Evolutionary conservation across 1,139 yeast genomes (phyloP), one percentile per base, ranked within the genome.

Genomic region (Pichia sp.): DNA sequence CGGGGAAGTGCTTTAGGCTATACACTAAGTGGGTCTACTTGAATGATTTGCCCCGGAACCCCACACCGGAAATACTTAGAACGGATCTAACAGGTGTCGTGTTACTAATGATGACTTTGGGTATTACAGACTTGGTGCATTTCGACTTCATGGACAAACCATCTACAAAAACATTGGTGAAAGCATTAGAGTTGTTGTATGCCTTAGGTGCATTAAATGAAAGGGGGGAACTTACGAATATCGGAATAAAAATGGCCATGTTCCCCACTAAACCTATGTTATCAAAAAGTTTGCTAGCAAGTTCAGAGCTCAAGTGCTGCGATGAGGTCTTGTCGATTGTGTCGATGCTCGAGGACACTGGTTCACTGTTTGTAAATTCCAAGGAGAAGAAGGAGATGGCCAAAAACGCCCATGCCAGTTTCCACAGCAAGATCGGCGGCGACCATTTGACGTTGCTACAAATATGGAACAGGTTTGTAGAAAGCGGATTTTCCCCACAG

Each of bases 131-230:
- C 66, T 73, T 93, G 57, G 67, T 90, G n/a, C 78, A 82, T 54
- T 92, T 93, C 68, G 96, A 90, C 54, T 89, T 92, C 63, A 77
- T 93, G 79, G 99, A 93, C 66, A 78, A 87, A 5, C 99, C 99
- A 1, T 80, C 88, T 1, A 73, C 82, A 4, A 85, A 84, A 46
- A 74, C 95, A 0, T 70, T 93, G 53, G 84, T 87, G 40, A 85
- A 86, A 62, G 84, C 97, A 0, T 73, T 93, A 51, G 96, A 90
- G 62, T 75, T 84, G 53, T 71, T 93, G 29, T 92, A 93, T 69
- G 84, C 95, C 0, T 70, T 93, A 5, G 98, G 98, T 0, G 98
- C 97, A 0, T 70, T 93, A 53, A 89, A 87, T 61, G 83, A 86
- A 15, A 74, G 77, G 54, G 97, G 97, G 1, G 79, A 80, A 57